Conservation (phyloP, 257 asterid genomes). For the Hygrophila difformis region DNA sequence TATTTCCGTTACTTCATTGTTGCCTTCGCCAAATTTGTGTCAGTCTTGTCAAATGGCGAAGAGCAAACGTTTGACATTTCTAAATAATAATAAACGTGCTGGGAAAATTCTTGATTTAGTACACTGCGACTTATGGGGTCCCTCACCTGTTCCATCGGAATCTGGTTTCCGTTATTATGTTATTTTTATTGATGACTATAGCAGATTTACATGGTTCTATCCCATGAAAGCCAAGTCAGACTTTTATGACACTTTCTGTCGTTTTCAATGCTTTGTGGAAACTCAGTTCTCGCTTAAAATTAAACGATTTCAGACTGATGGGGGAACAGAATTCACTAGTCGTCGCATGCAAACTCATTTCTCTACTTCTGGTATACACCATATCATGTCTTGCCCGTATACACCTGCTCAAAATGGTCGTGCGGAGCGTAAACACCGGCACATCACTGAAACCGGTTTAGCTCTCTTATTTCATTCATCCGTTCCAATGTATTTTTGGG, state of each 20-base stretch:
- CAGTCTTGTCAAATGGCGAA: not conserved
- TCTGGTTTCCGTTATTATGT: not conserved
- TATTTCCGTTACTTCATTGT: slow-evolving; percentile 1
- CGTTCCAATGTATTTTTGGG: slow-evolving; percentile 3
- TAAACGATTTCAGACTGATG: not conserved
- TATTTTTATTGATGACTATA: not conserved
- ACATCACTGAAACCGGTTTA: slow-evolving; percentile 1
- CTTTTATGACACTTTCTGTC: not conserved
- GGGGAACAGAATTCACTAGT: slow-evolving; percentile 1
- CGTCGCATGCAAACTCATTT: not conserved
- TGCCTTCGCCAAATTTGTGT: not conserved
- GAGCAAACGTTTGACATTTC: not conserved
- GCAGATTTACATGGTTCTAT: not conserved
- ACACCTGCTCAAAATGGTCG: slow-evolving; percentile 2
- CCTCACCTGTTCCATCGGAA: not conserved
- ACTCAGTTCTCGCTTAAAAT: slow-evolving; percentile 1
- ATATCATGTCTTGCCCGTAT: not conserved
- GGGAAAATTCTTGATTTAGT: not conserved
- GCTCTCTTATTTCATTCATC: slow-evolving; percentile 2
- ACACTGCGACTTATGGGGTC: slow-evolving; percentile 3
- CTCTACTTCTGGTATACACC: not conserved
- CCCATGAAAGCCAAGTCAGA: not conserved
- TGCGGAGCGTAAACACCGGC: not conserved
- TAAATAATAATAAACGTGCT: not conserved
- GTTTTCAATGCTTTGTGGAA: not conserved